These are phyloP conservation scores for Phaeomoniella chlamydospora DNA, from an alignment of 2,329 filamentous ascomycete species.

Conservation along the genomic window DNA sequence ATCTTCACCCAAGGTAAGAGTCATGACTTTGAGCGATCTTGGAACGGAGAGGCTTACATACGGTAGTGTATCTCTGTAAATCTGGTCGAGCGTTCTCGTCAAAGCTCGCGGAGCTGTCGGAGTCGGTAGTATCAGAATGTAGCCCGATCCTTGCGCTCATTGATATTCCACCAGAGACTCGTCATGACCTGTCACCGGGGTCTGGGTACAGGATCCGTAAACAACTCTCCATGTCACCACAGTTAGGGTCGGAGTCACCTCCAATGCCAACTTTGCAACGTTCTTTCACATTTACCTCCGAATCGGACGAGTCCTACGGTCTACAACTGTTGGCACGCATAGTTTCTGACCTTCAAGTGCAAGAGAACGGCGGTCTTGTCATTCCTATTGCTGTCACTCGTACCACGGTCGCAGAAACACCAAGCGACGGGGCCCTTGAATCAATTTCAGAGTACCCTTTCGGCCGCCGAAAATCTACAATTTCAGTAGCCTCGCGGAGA, in stretches of 20 bases:
- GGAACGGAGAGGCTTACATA: no score
- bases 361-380: constrained; percentile 32
- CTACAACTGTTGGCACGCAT: constrained; percentile 32
- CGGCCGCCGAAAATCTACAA: neutral
- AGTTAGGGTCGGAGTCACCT: constrained; percentile 8
- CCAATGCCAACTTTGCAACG: constrained; percentile 13
- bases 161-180: constrained; percentile 32
- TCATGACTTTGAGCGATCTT: no score
- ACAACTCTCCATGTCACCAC: neutral
- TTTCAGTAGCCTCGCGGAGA: neutral
- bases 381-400: constrained; percentile 34
- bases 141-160: constrained; percentile 42
- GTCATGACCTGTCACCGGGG: constrained; percentile 8
- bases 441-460: constrained; percentile 7
- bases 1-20: constrained; percentile 40
- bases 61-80: constrained; percentile 38
- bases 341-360: constrained; percentile 33
- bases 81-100: constrained; percentile 36
- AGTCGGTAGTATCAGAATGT: constrained; percentile 23
- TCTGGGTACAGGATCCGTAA: neutral
- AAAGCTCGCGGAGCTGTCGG: constrained; percentile 35
- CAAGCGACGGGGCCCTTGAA: constrained; percentile 15
- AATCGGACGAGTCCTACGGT: constrained; percentile 31
- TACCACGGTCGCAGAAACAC: constrained; percentile 21
- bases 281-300: constrained; percentile 26